Conservation (phyloP, 73 alveolate species). For the Paramecium sonneborni region DNA sequence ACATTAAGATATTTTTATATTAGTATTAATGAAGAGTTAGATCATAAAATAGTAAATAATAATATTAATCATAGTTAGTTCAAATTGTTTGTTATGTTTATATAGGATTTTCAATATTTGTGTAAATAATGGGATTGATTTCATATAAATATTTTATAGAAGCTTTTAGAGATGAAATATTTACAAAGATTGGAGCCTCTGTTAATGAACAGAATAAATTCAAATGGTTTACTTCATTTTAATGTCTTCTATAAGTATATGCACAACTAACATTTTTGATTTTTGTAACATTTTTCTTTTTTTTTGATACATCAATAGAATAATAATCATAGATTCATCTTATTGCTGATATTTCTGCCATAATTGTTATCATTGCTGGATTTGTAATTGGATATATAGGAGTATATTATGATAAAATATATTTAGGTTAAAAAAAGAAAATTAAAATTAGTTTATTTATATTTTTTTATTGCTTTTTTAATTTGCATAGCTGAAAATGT, state of each 20-base stretch:
- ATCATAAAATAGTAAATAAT: neutral
- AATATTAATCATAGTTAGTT: neutral
- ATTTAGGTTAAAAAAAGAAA: conserved; percentile 3
- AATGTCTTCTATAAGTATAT: neutral
- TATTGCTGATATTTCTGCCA: neutral
- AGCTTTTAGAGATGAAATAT: neutral
- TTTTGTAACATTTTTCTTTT: neutral
- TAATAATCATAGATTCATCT: neutral
- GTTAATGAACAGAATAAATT: neutral
- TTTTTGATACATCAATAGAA: neutral
- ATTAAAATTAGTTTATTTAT: neutral
- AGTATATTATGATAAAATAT: neutral
- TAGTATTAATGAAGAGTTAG: neutral
- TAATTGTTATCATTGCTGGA: neutral
- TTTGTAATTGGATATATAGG: neutral
- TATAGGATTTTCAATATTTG: neutral
- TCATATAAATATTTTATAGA: neutral
- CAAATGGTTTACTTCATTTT: conserved; percentile 2
- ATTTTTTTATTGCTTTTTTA: neutral
- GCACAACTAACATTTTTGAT: neutral
- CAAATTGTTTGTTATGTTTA: neutral
- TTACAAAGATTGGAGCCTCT: neutral
- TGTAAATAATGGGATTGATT: neutral
- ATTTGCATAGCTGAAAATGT: neutral
- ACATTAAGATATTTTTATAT: neutral